These are phyloP conservation scores for Pythium dissotocum DNA, from an alignment of 352 stramenopile species.

Conservation along the genomic window DNA sequence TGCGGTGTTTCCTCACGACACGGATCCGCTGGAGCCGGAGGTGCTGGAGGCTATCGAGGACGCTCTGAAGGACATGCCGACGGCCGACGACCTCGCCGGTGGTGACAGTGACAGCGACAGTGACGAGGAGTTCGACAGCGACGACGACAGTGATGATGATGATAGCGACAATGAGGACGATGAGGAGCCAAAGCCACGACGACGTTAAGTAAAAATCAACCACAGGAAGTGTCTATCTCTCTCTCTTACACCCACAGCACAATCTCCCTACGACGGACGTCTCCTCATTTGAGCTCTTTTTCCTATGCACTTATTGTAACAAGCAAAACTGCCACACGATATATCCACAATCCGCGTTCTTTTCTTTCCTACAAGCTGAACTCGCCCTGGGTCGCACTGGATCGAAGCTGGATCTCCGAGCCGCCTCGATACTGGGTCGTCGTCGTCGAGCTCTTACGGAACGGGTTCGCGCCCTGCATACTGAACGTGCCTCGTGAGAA, in stretches of 20 bases:
- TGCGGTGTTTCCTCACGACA: slow-evolving; percentile 76
- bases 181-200: not conserved
- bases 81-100: slow-evolving; percentile 11
- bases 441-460: slow-evolving; percentile 14
- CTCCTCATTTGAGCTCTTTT: not conserved
- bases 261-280: no score
- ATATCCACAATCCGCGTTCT: not conserved
- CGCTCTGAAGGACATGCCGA: slow-evolving; percentile 49
- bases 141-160: slow-evolving; percentile 5
- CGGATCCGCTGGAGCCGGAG: slow-evolving; percentile 56
- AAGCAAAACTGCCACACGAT: not conserved
- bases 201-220: not conserved
- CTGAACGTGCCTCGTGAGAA: slow-evolving; percentile 17
- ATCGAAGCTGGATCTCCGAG: slow-evolving; percentile 7
- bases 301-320: not conserved
- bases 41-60: slow-evolving; percentile 69
- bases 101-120: slow-evolving; percentile 7
- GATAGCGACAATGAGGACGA: slow-evolving; percentile 11
- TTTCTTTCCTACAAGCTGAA: slow-evolving; percentile 10
- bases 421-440: slow-evolving; percentile 3
- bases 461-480: slow-evolving; percentile 6
- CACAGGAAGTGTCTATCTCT: not conserved
- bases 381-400: slow-evolving; percentile 8
- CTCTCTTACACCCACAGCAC: not conserved
- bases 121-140: slow-evolving; percentile 8